Conservation (phyloP, 2,329 filamentous ascomycete genomes). For the Trichoderma asperellum region DNA sequence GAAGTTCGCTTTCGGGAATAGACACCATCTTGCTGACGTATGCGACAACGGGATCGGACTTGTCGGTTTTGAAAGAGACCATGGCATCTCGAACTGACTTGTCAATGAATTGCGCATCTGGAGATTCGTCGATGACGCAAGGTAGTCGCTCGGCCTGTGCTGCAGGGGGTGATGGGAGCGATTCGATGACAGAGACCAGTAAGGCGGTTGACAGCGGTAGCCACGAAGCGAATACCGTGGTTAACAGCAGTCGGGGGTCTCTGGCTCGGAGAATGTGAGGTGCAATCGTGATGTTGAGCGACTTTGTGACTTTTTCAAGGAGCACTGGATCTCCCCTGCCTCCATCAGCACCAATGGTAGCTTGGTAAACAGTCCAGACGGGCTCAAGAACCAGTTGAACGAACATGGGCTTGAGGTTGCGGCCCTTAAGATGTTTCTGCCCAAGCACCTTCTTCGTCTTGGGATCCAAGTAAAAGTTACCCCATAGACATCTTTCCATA, state of each 20-base stretch:
- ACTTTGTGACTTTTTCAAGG: constrained; percentile 94
- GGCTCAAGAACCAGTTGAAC: constrained; percentile 95
- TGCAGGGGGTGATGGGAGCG: constrained; percentile 78
- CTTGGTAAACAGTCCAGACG: constrained; percentile 94
- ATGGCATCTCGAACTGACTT: constrained; percentile 76
- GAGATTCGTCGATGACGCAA: constrained; percentile 76
- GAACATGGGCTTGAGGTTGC: constrained; percentile 93
- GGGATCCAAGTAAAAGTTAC: constrained; percentile 92
- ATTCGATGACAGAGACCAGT: constrained; percentile 91
- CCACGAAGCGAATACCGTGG: constrained; percentile 86
- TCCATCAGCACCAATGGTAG: constrained; percentile 79
- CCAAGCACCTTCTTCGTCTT: constrained; percentile 94
- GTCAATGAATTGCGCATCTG: constrained; percentile 73
- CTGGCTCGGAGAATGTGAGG: constrained; percentile 82
- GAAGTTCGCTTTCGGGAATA: constrained; percentile 87
- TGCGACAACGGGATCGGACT: constrained; percentile 79
- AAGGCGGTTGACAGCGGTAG: constrained; percentile 89
- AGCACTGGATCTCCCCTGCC: constrained; percentile 81
- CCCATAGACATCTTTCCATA: constrained; percentile 95
- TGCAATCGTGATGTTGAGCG: constrained; percentile 79
- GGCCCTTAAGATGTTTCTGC: constrained; percentile 89
- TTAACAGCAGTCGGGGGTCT: constrained; percentile 82
- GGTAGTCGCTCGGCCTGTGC: constrained; percentile 83
- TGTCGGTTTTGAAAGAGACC: constrained; percentile 72
- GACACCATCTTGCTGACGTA: constrained; percentile 99